These are phyloP conservation scores for Ambrosia trifida DNA, from an alignment of 129 eudicot genomes.

Conservation along the genomic window DNA sequence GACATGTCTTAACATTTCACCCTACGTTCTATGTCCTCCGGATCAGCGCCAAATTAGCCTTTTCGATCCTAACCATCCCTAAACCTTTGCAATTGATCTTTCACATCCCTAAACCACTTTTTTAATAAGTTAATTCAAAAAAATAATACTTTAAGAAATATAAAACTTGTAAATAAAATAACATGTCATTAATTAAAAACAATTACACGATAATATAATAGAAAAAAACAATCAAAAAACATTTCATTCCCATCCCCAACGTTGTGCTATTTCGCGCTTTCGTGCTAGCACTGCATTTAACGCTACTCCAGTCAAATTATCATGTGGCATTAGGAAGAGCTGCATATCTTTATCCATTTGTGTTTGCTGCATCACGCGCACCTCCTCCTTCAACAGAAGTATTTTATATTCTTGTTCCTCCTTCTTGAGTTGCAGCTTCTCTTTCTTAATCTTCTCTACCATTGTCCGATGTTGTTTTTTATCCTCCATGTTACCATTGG, in stretches of 20 bases:
- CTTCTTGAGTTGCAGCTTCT: conserved; percentile 2
- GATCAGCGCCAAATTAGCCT: too few relatives aligned
- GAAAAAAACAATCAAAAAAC: not conserved
- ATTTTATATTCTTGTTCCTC: conserved; percentile 10
- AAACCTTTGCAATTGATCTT: too few relatives aligned
- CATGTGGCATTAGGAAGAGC: not conserved
- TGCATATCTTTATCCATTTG: conserved; percentile 3
- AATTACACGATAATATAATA: not conserved
- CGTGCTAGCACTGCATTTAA: not conserved
- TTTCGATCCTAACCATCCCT: too few relatives aligned
- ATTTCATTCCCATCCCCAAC: conserved; percentile 17
- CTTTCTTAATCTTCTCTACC: too few relatives aligned
- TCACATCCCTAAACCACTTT: not conserved
- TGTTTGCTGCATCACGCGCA: conserved; percentile 5
- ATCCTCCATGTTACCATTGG: not conserved
- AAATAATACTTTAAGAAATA: not conserved
- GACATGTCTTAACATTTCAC: too few relatives aligned
- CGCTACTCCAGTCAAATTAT: not conserved
- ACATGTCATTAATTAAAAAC: not conserved
- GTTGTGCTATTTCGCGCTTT: conserved; percentile 13
- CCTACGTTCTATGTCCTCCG: too few relatives aligned
- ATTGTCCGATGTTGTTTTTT: not conserved
- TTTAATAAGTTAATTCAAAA: not conserved
- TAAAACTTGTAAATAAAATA: not conserved
- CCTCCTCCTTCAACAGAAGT: not conserved